phyloP scores from a whole-genome alignment of 352 stramenopile genomes.

The Phytophthora sansomeana region DNA sequence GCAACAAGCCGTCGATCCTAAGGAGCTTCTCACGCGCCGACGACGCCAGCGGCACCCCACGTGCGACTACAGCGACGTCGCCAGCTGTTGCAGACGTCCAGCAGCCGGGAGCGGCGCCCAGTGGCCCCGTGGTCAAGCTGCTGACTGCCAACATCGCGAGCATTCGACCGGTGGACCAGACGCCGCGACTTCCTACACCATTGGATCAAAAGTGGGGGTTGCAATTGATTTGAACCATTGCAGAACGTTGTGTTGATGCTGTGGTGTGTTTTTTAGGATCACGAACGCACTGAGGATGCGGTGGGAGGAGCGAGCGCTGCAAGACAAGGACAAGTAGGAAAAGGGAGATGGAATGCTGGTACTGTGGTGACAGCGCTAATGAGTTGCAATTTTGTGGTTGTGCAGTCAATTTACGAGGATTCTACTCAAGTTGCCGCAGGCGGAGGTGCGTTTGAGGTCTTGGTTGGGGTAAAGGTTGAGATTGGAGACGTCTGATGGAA shows the following conservation, averaged over 20 bases:
- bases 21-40: constrained; percentile 45
- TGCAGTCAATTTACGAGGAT: constrained; percentile 83
- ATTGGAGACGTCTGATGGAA: not conserved
- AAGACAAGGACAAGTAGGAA: constrained; percentile 61
- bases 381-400: not conserved
- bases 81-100: constrained; percentile 9
- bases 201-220: constrained; percentile 74
- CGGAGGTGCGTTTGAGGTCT: constrained; percentile 36
- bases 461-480: not conserved
- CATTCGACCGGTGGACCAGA: constrained; percentile 59
- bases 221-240: not conserved
- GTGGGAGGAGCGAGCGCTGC: constrained; percentile 59
- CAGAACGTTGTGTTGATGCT: constrained; percentile 3
- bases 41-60: constrained; percentile 20
- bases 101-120: constrained; percentile 20
- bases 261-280: constrained; percentile 55
- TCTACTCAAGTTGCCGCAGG: constrained; percentile 79
- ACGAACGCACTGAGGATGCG: constrained; percentile 81
- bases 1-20: constrained; percentile 69
- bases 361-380: not conserved
- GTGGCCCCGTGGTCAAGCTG: constrained; percentile 16
- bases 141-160: constrained; percentile 46
- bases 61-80: constrained; percentile 1
- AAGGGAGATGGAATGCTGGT: not conserved
- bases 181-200: constrained; percentile 38